These are phyloP conservation scores for Torulaspora microellipsoides DNA, from an alignment of 805 yeast species.

Conservation along the genomic window DNA sequence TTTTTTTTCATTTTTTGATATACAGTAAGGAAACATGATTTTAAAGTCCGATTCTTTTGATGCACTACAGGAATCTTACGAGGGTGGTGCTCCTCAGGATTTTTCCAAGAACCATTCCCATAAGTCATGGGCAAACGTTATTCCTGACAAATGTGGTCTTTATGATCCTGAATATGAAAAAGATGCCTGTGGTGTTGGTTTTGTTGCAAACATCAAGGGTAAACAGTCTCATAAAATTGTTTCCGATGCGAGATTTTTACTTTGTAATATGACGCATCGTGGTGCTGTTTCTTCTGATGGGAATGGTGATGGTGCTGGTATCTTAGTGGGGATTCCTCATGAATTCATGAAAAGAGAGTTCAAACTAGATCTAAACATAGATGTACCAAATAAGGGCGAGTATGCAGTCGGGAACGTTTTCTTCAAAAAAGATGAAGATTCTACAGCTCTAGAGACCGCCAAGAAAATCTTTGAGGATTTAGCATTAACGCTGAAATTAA, in stretches of 20 bases:
- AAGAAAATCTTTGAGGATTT: conserved; percentile 74
- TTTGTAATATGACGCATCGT: conserved; percentile 98
- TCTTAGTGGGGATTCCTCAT: conserved; percentile 88
- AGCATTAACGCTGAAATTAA: conserved; percentile 69
- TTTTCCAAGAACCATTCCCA: conserved; percentile 35
- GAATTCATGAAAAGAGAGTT: conserved; percentile 82
- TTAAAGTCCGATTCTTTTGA: conserved; percentile 27
- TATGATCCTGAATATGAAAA: conserved; percentile 92
- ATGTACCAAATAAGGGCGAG: conserved; percentile 74
- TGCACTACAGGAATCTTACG: conserved; percentile 29
- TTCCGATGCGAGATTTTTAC: conserved; percentile 78
- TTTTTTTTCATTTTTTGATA: too few species aligned
- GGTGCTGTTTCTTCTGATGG: conserved; percentile 97
- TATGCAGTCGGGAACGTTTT: conserved; percentile 94
- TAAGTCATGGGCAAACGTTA: conserved; percentile 86
- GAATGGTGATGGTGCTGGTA: conserved; percentile 99
- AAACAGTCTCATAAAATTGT: conserved; percentile 83
- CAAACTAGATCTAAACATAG: conserved; percentile 58
- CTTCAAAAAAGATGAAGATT: conserved; percentile 69
- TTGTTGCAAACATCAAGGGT: conserved; percentile 92
- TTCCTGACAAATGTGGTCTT: conserved; percentile 83
- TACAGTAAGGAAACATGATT: conserved; percentile 3
- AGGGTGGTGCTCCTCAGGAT: conserved; percentile 27
- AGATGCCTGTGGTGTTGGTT: conserved; percentile 99
- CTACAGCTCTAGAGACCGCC: conserved; percentile 56